Evolutionary conservation across 306 rosid genomes (phyloP).

Genomic region (Malus orientalis): DNA sequence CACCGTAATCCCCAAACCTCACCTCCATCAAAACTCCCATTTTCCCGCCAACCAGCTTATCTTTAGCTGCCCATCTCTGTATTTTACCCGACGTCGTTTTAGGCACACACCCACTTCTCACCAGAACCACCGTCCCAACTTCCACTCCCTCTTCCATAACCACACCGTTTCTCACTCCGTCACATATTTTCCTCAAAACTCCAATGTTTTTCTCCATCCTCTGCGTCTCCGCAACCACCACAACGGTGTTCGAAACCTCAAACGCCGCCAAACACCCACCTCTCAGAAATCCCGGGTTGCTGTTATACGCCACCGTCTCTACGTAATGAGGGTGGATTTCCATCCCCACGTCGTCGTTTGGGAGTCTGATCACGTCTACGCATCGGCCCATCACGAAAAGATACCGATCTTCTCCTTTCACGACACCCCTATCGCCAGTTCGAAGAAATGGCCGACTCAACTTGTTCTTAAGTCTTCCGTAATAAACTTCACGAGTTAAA

Average conservation of each 20-base stretch:
- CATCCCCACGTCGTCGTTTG: constrained; percentile 3
- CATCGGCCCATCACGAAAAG: constrained; percentile 66
- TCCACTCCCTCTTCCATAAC: constrained; percentile 37
- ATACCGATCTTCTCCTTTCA: constrained; percentile 47
- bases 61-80: constrained; percentile 48
- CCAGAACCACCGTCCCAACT: constrained; percentile 57
- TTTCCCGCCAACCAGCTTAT: constrained; percentile 41
- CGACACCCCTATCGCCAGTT: constrained; percentile 66
- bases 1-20: constrained; percentile 23
- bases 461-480: constrained; percentile 31
- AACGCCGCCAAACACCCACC: constrained; percentile 64
- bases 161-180: constrained; percentile 35
- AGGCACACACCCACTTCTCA: constrained; percentile 45
- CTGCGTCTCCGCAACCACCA: constrained; percentile 60
- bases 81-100: constrained; percentile 81
- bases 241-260: constrained; percentile 15
- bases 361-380: constrained; percentile 36
- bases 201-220: constrained; percentile 7
- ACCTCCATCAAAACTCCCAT: constrained; percentile 45
- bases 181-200: constrained; percentile 31
- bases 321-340: constrained; percentile 59
- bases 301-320: constrained; percentile 45
- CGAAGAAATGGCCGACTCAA: constrained; percentile 39
- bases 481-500: constrained; percentile 47
- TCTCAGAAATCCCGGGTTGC: constrained; percentile 36